Evolutionary conservation across 441 rosid genomes (phyloP).

Genomic region (Adansonia rubrostipa): DNA sequence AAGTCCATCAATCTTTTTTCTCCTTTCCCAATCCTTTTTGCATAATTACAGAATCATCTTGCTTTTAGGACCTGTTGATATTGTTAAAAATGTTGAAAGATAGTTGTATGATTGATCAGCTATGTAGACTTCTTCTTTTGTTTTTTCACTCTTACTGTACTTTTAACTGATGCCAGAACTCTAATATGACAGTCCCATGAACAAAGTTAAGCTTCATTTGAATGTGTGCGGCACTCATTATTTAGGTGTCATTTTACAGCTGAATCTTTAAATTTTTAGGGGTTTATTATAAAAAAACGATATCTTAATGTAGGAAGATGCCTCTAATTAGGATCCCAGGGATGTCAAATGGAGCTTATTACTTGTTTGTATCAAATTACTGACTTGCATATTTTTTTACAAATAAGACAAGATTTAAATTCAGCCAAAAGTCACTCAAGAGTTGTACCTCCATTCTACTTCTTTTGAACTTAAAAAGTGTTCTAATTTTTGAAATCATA

Average conservation of each 20-base stretch:
- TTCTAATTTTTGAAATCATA: not conserved
- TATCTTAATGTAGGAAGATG: too few species aligned
- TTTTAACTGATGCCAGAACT: not conserved
- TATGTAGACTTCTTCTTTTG: not conserved
- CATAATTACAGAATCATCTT: not conserved
- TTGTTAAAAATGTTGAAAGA: not conserved
- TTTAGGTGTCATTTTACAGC: too few species aligned
- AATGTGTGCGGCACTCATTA: too few species aligned
- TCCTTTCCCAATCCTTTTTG: not conserved
- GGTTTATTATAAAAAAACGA: too few species aligned
- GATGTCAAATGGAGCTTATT: too few species aligned
- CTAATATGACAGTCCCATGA: not conserved
- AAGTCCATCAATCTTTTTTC: not conserved
- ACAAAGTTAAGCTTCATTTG: too few species aligned
- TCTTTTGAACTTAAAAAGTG: not conserved
- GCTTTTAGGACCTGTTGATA: not conserved
- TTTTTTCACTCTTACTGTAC: not conserved
- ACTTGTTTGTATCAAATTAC: too few species aligned
- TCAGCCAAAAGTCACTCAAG: not conserved
- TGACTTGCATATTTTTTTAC: too few species aligned
- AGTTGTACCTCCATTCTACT: not conserved
- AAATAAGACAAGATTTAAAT: too few species aligned
- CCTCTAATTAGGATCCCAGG: too few species aligned
- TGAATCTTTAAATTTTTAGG: too few species aligned
- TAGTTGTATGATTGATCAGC: not conserved